Base-by-base conservation (phyloP, 2,329 filamentous ascomycete genomes). In the Ceratocystis ficicola region DNA sequence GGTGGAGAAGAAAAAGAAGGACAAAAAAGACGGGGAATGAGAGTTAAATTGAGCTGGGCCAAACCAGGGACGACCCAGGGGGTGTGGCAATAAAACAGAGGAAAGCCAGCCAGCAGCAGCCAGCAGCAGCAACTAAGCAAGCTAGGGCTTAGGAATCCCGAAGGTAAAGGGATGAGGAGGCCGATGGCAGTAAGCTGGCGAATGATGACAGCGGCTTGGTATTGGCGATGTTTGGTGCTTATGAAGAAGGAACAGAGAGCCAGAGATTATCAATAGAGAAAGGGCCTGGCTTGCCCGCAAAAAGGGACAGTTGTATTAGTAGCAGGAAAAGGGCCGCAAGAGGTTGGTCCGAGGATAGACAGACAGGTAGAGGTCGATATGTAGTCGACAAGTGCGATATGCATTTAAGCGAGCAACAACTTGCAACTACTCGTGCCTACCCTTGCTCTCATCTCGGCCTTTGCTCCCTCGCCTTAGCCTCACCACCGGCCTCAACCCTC, bases 11-110 rank as follows among this genome's bases (percentile, higher is more conserved):
- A 5, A 63, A 66, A 36, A 66, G 50, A 36, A 55, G 50, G 17
- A 4, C 62, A 66, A 36, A 66, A 57, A 36, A 55, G 50, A 62
- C 50, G 44, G 66, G 60, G 67, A 62, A 62, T 65, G 62, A n/a
- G 60, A 59, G 66, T 41, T 25, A 64, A 28, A 36, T 10, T 12
- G 44, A 62, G 44, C 44, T 28, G 36, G 57, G 66, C 63, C 65
- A 66, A 68, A 20, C 52, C 32, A 28, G 48, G 64, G 41, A 57
- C 50, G n/a, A 36, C 32, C 32, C 32, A 36, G 32, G 32, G 32
- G 32, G 32, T 12, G 32, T 36, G 32, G 32, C 7, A 36, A 36
- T 36, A 62, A 41, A 62, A 44, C 20, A 62, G 44, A 62, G 46
- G 44, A n/a, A 50, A 36, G 30, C 62, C 15, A 48, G n/a, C 10